These are phyloP conservation scores for Zelonia costaricensis DNA, from an alignment of 208 protist species.

Conservation along the genomic window DNA sequence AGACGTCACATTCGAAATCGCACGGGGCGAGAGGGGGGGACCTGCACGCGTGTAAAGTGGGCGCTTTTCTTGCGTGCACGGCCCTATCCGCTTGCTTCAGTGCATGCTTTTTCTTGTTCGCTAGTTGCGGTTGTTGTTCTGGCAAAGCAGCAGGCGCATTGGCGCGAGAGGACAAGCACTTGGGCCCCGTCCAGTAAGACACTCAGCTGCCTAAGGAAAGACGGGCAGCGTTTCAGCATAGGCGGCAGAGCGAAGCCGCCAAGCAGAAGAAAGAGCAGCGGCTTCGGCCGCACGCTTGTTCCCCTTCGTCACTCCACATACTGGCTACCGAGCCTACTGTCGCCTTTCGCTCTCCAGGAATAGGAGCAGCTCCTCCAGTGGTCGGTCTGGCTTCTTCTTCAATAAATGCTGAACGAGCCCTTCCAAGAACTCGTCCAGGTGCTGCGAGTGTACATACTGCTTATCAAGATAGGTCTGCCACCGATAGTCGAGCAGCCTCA, in stretches of 20 bases:
- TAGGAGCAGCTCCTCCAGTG: constrained; percentile 50
- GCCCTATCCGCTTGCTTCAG: no score
- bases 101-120: no score
- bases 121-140: no score
- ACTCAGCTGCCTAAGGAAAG: no score
- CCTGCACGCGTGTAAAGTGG: no score
- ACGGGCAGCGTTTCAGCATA: no score
- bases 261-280: neutral
- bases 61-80: no score
- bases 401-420: constrained; percentile 41
- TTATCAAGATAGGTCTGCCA: constrained; percentile 60
- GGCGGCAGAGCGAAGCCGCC: neutral
- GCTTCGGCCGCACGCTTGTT: neutral
- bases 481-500: constrained; percentile 54
- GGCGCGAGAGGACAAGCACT: no score
- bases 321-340: constrained; percentile 3
- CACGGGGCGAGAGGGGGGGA: no score
- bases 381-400: constrained; percentile 46
- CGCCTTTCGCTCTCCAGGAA: constrained; percentile 32
- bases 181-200: no score
- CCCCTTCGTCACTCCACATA: neutral
- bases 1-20: no score
- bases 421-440: constrained; percentile 55
- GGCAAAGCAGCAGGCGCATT: no score
- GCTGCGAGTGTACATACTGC: constrained; percentile 47